phyloP scores from a whole-genome alignment of 2,329 filamentous ascomycete species.

The Aspergillus sp. region DNA sequence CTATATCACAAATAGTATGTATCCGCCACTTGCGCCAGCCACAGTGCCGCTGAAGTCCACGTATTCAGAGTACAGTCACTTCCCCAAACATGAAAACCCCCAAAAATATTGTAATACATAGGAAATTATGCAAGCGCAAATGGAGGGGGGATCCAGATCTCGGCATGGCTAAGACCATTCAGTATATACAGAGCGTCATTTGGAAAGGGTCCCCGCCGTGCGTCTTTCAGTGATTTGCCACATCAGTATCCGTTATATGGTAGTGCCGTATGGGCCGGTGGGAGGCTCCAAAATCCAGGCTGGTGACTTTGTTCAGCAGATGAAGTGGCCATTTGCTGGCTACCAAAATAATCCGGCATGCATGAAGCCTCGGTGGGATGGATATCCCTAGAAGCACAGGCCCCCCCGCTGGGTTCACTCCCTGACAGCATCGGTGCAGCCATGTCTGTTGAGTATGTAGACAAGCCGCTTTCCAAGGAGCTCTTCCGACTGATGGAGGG shows the following conservation, averaged over 20 bases:
- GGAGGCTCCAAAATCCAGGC: conserved; percentile 18
- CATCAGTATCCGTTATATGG: conserved; percentile 18
- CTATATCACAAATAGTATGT: neutral
- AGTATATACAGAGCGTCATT: neutral
- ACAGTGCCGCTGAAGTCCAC: neutral
- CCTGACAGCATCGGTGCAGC: conserved; percentile 17
- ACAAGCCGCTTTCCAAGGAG: conserved; percentile 20
- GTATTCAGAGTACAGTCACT: neutral
- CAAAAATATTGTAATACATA: neutral
- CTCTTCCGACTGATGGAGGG: conserved; percentile 20
- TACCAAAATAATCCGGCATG: conserved; percentile 20
- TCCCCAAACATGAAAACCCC: neutral
- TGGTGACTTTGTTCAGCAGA: conserved; percentile 9
- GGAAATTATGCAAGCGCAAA: neutral
- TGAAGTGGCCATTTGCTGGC: conserved; percentile 17
- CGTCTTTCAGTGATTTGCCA: neutral
- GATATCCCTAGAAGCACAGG: conserved; percentile 9
- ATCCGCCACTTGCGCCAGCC: neutral
- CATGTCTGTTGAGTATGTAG: conserved; percentile 20
- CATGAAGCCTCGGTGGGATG: conserved; percentile 12
- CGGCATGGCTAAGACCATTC: neutral
- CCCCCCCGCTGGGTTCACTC: conserved; percentile 7
- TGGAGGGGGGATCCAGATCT: neutral
- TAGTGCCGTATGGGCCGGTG: conserved; percentile 13
- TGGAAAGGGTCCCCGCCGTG: neutral